Conservation (phyloP, 2,329 filamentous ascomycete genomes). For the Diaporthe sp. region DNA sequence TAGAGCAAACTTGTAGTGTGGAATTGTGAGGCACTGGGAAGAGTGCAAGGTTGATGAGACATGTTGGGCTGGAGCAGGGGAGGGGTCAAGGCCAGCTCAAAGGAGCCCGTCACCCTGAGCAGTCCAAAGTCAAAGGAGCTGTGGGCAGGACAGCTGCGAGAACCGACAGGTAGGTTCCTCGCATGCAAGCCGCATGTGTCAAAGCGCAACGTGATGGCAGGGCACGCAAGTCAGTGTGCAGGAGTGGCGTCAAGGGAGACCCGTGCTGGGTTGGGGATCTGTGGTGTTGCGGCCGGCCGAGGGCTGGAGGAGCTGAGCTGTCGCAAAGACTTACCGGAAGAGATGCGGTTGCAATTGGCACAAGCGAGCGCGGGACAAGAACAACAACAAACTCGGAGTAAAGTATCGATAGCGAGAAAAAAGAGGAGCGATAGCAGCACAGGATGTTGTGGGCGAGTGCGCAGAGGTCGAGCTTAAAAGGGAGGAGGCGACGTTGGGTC, state of each 20-base stretch:
- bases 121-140: conserved; percentile 36
- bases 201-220: conserved; percentile 31
- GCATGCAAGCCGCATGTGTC: conserved; percentile 31
- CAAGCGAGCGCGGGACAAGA: conserved; percentile 18
- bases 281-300: conserved; percentile 5
- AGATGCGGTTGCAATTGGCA: conserved; percentile 13
- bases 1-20: conserved; percentile 18
- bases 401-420: conserved; percentile 23
- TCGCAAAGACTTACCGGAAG: conserved; percentile 36
- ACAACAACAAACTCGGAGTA: not conserved
- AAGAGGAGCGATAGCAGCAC: conserved; percentile 27
- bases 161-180: conserved; percentile 33
- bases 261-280: not conserved
- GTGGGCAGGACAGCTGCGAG: conserved; percentile 31
- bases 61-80: conserved; percentile 36
- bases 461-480: conserved; percentile 37
- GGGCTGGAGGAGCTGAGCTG: conserved; percentile 5
- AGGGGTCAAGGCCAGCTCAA: conserved; percentile 31
- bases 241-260: conserved; percentile 25
- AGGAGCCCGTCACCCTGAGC: conserved; percentile 14
- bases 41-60: conserved; percentile 38
- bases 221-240: conserved; percentile 19
- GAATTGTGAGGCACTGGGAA: conserved; percentile 5
- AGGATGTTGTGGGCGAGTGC: conserved; percentile 21
- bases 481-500: conserved; percentile 32